These are phyloP conservation scores for Fusarium chlamydosporum DNA, from an alignment of 2,329 filamentous ascomycete species.

Conservation along the genomic window DNA sequence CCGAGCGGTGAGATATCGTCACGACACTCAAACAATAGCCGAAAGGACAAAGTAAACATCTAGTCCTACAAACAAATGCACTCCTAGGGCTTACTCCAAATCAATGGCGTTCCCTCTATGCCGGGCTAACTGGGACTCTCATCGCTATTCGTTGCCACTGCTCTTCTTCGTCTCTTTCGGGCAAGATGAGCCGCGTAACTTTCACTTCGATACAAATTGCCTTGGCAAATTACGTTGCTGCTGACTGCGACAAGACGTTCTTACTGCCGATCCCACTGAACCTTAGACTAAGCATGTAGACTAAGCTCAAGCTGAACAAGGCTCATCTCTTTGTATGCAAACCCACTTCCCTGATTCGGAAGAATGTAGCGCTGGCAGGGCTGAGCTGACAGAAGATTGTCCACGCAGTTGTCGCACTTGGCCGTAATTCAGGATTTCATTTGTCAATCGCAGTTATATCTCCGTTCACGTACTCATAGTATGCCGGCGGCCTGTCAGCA, in stretches of 20 bases:
- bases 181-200: not conserved
- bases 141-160: not conserved
- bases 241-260: too few relatives aligned
- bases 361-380: not conserved
- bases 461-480: not conserved
- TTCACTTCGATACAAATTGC: not conserved
- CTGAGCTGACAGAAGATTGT: not conserved
- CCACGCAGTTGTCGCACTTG: too few relatives aligned
- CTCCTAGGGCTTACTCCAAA: too few relatives aligned
- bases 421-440: not conserved
- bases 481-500: not conserved
- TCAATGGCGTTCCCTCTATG: too few relatives aligned
- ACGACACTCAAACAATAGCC: too few relatives aligned
- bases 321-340: not conserved
- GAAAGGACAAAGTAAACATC: too few relatives aligned
- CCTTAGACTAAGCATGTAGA: not conserved
- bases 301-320: not conserved
- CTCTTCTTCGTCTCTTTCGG: not conserved
- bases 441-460: not conserved
- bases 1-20: too few relatives aligned
- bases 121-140: not conserved
- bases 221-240: not conserved
- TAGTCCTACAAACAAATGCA: too few relatives aligned
- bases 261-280: not conserved
- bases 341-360: not conserved